A percentile compares a stretch with the other conserved stretches of the same genome.
Evolutionary conservation across 2,329 filamentous ascomycete species (phyloP).

Genomic region (Ascochyta rabiei): DNA sequence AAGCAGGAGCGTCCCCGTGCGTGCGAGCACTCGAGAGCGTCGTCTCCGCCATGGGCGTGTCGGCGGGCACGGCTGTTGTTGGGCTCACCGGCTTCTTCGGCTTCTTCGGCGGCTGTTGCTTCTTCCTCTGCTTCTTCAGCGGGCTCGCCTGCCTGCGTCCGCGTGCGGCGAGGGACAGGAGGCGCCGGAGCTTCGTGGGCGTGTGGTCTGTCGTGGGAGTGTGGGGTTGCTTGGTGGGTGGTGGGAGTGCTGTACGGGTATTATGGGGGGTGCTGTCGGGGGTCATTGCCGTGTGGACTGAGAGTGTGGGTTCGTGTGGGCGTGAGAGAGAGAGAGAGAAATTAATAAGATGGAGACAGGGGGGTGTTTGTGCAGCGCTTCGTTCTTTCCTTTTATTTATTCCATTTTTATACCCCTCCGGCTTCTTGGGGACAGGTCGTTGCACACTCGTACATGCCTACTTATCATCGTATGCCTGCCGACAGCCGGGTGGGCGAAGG

Average conservation of each 20-base stretch:
- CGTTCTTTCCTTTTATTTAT: too few relatives aligned
- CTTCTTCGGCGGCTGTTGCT: too few relatives aligned
- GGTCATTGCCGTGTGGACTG: not conserved
- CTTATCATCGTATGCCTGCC: not conserved
- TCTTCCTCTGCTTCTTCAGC: not conserved
- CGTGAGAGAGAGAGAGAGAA: too few relatives aligned
- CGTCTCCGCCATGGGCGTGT: not conserved
- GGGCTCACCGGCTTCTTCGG: too few relatives aligned
- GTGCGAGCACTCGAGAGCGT: slow-evolving; percentile 2
- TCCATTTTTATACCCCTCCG: too few relatives aligned
- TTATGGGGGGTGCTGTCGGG: not conserved
- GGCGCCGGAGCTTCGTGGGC: slow-evolving; percentile 6
- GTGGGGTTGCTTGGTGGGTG: not conserved
- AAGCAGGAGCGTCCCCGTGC: not conserved
- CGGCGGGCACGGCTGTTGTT: not conserved
- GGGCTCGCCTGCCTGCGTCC: not conserved
- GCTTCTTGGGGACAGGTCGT: not conserved
- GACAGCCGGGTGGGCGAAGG: not conserved
- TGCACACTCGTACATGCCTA: not conserved
- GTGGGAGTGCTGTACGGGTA: not conserved
- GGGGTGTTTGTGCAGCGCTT: not conserved
- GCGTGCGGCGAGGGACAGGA: slow-evolving; percentile 8
- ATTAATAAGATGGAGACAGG: too few relatives aligned
- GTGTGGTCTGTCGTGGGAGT: not conserved
- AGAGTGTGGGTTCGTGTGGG: not conserved